Base-by-base conservation (phyloP, 371 early-diverging fungal genomes). In the Mycotypha africana region DNA sequence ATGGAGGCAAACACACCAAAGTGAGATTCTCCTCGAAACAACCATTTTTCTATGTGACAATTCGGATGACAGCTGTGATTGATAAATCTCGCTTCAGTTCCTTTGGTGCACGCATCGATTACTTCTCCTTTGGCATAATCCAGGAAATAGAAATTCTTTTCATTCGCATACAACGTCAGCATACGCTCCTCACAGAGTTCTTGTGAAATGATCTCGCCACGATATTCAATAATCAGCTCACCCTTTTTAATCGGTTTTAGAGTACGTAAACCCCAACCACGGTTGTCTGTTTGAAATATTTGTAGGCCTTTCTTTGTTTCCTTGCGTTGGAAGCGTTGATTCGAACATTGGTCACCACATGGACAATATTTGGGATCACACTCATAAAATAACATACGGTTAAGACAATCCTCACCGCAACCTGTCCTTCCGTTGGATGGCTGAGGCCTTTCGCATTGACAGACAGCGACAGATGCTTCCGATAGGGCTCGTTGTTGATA, bases 1-100 rank as follows among this genome's bases (percentile, higher is more conserved):
- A 66, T 56, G 7, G 74, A 69, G 4, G 93, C 83, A 68, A 93
- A 91, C 15, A 93, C 65, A 2, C 89, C 89, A 30, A 93, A 74
- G 42, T 74, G 63, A 35, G 77, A 78, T 62, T 91, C 91, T 2
- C 88, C 85, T 46, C 74, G 68, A 9, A 80, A 26, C 12, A 65
- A 83, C 91, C 91, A 91, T 67, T 91, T 89, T 51, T 92, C 91
- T 46, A 93, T 89, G 31, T 86, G 89, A 66, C 93, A 92, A 56
- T 95, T 95, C 16, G 95, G 93, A n/a, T 82, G 82, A 57, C 95
- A 95, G 35, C 84, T 78, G 40, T 73, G 73, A 16, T 73, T 73
- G 33, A 73, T 69, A 40, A 73, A 73, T 23, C 73, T 50, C 15
- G 73, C 62, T 21, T 57, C 58, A 3, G 53, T 51, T 24, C 62